Evolutionary conservation across 225 moss, liverwort and hornwort species (phyloP).

Genomic region (Anthoceros angustus): DNA sequence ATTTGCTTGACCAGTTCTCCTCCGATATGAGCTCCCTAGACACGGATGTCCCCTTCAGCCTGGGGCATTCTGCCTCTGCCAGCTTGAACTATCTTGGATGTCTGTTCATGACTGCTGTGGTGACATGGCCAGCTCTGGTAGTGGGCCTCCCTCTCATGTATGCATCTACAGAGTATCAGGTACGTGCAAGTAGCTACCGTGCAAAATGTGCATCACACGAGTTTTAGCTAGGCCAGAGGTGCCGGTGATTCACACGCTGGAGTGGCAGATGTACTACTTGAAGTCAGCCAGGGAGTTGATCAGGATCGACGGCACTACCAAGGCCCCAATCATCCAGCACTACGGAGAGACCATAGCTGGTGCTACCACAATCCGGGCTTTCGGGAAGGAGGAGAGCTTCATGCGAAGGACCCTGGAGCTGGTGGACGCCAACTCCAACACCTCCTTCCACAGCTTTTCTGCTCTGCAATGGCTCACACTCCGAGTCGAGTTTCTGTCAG

Average conservation of each 20-base stretch:
- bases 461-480: slow-evolving; percentile 42
- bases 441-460: slow-evolving; percentile 36
- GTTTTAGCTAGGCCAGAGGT: neutral
- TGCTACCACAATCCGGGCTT: slow-evolving; percentile 32
- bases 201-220: neutral
- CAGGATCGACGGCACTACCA: slow-evolving; percentile 31
- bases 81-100: slow-evolving; percentile 20
- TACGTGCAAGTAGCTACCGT: slow-evolving; percentile 4
- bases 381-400: slow-evolving; percentile 24
- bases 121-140: slow-evolving; percentile 26
- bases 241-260: neutral
- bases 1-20: slow-evolving; percentile 19
- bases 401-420: slow-evolving; percentile 14
- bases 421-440: slow-evolving; percentile 29
- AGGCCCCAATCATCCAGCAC: slow-evolving; percentile 36
- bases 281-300: slow-evolving; percentile 36
- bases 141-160: slow-evolving; percentile 17
- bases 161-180: slow-evolving; percentile 24
- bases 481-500: slow-evolving; percentile 32
- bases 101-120: slow-evolving; percentile 26
- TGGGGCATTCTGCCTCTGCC: neutral
- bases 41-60: slow-evolving; percentile 23
- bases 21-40: slow-evolving; percentile 29
- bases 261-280: slow-evolving; percentile 27
- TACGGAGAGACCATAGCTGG: slow-evolving; percentile 33